Evolutionary conservation across 768 basidiomycete genomes (phyloP).

Genomic region (Postia placenta): DNA sequence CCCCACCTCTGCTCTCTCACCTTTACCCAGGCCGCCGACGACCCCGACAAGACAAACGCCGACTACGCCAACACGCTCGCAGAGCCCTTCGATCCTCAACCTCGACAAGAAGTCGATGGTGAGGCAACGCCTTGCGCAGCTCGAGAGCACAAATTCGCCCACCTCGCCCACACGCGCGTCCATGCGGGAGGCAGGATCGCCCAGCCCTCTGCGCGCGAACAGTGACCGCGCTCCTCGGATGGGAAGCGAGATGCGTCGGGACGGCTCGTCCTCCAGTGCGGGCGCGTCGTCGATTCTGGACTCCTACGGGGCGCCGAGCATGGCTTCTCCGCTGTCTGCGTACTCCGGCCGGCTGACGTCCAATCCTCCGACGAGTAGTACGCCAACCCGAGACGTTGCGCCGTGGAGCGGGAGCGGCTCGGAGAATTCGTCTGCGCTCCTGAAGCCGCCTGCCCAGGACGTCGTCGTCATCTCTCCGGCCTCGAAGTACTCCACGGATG

Average conservation of each 20-base stretch:
- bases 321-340: constrained; percentile 7
- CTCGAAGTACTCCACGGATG: constrained; percentile 11
- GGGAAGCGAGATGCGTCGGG: constrained; percentile 3
- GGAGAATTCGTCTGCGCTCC: background rate
- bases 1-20: constrained; percentile 4
- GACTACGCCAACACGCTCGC: constrained; percentile 24
- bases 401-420: background rate
- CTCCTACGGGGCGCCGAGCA: constrained; percentile 3
- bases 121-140: constrained; percentile 57
- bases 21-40: constrained; percentile 13
- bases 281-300: constrained; percentile 8
- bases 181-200: constrained; percentile 9
- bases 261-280: constrained; percentile 2
- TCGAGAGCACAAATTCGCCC: constrained; percentile 31
- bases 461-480: constrained; percentile 5
- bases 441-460: background rate
- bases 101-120: constrained; percentile 59
- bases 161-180: constrained; percentile 10
- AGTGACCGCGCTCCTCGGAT: constrained; percentile 2
- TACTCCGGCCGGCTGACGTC: constrained; percentile 11
- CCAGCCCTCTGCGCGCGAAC: constrained; percentile 12
- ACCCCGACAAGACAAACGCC: constrained; percentile 16
- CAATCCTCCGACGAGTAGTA: constrained; percentile 1
- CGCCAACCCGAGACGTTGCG: background rate
- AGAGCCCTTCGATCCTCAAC: constrained; percentile 58